Evolutionary conservation across 257 asterid species (phyloP), one percentile per base, ranked within the genome.

Genomic region (Ilex asprella): DNA sequence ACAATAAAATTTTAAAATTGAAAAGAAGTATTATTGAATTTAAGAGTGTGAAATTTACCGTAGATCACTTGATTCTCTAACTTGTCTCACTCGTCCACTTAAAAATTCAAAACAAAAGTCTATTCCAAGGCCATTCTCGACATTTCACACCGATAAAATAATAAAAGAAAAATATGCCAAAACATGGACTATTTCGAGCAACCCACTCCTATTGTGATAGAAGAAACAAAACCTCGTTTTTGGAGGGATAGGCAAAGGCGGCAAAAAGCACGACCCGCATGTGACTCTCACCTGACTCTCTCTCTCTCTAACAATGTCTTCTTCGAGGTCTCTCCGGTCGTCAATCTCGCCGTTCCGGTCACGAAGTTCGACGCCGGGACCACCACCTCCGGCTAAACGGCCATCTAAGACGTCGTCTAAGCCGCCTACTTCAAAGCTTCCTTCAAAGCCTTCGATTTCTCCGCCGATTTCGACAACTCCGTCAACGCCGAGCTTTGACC

Each of bases 271-370:
- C 13, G 12, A 46, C n/a, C n/a, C n/a, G n/a, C n/a, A n/a, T n/a
- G n/a, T n/a, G n/a, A n/a, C 4, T 3, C 52, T 2, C 52, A 7
- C n/a, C 52, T 41, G 10, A 6, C 52, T 11, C 52, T 46, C 52
- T 46, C 52, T 46, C 52, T 46, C 57, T 53, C 5, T n/a, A 15
- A 10, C 5, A 53, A 35, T 35, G 41, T 35, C 15, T 10, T 53
- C 72, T 39, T 60, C 69, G n/a, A 67, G 68, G 66, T 65, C 72
- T 51, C 67, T 52, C 73, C 73, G 76, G 49, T 69, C 79, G 8
- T 74, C 79, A 7, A 65, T 61, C 41, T 75, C 80, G 63, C 76
- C 80, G 43, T 70, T 70, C 70, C 73, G 76, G 53, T 75, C 76
- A 10, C 73, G 76, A 32, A 70, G 49, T 11, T 56, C 75, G 6